A percentile compares a stretch with the other conserved stretches of the same genome.
phyloP scores from a whole-genome alignment of 2,329 filamentous ascomycete genomes.

The Teratosphaeriaceae sp. region DNA sequence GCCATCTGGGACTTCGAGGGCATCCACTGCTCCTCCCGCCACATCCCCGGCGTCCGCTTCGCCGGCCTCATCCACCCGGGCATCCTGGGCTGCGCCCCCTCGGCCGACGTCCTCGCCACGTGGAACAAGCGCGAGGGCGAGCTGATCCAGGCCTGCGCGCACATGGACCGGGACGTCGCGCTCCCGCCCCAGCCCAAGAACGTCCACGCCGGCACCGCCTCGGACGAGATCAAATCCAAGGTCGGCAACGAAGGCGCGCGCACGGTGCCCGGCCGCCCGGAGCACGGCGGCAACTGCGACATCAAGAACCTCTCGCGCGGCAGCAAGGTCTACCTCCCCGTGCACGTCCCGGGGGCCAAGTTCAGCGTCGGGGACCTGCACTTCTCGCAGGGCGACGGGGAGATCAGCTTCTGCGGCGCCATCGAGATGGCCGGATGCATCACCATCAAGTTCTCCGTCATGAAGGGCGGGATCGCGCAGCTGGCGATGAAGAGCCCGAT shows the following conservation, averaged over 20 bases:
- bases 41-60: slow-evolving; percentile 82
- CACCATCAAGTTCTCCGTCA: slow-evolving; percentile 80
- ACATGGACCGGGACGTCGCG: slow-evolving; percentile 65
- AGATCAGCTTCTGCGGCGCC: slow-evolving; percentile 69
- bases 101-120: slow-evolving; percentile 63
- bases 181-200: slow-evolving; percentile 66
- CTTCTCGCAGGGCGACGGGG: slow-evolving; percentile 76
- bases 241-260: slow-evolving; percentile 73
- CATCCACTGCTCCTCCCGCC: slow-evolving; percentile 75
- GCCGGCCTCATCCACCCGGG: slow-evolving; percentile 82
- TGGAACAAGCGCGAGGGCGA: slow-evolving; percentile 84
- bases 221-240: slow-evolving; percentile 52
- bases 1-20: slow-evolving; percentile 74
- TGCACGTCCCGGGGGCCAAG: slow-evolving; percentile 80
- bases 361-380: slow-evolving; percentile 82
- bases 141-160: slow-evolving; percentile 61
- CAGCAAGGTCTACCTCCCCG: slow-evolving; percentile 77
- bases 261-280: slow-evolving; percentile 76
- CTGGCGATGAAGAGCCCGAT: slow-evolving; percentile 76
- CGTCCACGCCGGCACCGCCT: slow-evolving; percentile 63
- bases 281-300: slow-evolving; percentile 87
- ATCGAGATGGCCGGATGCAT: slow-evolving; percentile 94
- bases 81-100: slow-evolving; percentile 84
- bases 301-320: slow-evolving; percentile 81
- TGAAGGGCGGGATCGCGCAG: slow-evolving; percentile 71